phyloP scores from a whole-genome alignment of 192 early-diverging fungal species.

The Glomus cerebriforme region DNA sequence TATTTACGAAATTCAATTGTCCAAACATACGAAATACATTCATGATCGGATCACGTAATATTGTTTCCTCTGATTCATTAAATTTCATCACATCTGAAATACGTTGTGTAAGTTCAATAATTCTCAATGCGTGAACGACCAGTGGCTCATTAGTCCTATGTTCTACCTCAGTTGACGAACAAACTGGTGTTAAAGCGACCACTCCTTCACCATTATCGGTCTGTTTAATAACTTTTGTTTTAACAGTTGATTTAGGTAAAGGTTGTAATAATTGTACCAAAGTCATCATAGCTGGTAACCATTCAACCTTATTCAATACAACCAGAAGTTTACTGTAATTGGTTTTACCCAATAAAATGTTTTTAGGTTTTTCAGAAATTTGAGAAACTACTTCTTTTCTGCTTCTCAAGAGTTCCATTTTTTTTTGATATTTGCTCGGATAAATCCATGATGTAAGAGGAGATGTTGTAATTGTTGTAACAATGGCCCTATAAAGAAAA shows the following conservation, averaged over 20 bases:
- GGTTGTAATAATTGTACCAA: conserved; percentile 37
- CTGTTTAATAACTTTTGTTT: background rate
- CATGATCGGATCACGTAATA: conserved; percentile 70
- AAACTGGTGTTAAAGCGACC: background rate
- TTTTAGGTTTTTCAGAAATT: background rate
- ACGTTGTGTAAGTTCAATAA: conserved; percentile 79
- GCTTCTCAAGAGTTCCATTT: background rate
- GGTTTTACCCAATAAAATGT: background rate
- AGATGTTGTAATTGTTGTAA: conserved; percentile 88
- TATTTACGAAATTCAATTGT: conserved; percentile 65
- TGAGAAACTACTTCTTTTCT: background rate
- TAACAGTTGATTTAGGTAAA: background rate
- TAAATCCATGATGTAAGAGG: conserved; percentile 78
- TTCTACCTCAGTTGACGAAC: background rate
- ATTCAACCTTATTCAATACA: conserved; percentile 45
- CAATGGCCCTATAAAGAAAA: conserved; percentile 63
- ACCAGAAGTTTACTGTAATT: conserved; percentile 38
- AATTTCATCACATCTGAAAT: conserved; percentile 80
- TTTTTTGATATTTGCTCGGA: conserved; percentile 63
- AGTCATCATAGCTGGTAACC: conserved; percentile 47
- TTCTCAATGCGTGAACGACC: conserved; percentile 63
- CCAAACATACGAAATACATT: conserved; percentile 84
- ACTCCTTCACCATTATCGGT: background rate
- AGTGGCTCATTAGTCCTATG: conserved; percentile 3
- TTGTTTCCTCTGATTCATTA: conserved; percentile 61